phyloP scores from a whole-genome alignment of 192 early-diverging fungal genomes.

The Backusella morwellensis region DNA sequence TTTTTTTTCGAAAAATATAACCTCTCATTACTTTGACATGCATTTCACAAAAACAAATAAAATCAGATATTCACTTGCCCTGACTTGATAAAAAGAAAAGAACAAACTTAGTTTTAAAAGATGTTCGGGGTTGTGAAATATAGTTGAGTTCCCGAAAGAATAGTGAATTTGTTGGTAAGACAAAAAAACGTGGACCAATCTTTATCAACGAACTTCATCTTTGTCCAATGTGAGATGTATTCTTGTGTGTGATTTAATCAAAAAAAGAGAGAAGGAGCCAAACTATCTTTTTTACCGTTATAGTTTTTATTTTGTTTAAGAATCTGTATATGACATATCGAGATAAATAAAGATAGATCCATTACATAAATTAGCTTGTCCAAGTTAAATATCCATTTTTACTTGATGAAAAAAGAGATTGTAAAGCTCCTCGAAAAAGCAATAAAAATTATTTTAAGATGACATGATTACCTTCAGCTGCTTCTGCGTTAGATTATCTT shows the following conservation, averaged over 20 bases:
- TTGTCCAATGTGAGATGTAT: neutral
- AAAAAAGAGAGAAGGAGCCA: neutral
- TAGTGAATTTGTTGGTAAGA: slow-evolving; percentile 2
- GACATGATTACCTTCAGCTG: neutral
- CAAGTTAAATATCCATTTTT: too few relatives aligned
- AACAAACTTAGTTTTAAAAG: neutral
- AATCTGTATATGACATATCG: neutral
- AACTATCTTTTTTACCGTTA: neutral
- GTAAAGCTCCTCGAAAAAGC: neutral
- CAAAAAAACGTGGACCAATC: slow-evolving; percentile 8
- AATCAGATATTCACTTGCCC: neutral
- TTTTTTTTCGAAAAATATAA: neutral
- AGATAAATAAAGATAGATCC: neutral
- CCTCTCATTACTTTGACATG: neutral
- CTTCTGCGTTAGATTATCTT: neutral
- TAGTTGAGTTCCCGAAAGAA: neutral
- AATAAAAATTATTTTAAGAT: neutral
- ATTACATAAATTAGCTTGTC: neutral
- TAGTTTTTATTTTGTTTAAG: neutral
- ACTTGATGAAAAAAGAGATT: neutral
- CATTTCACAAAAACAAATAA: neutral
- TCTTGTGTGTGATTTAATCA: neutral
- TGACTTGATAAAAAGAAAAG: neutral
- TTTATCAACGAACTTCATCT: neutral
- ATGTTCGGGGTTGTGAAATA: neutral